Evolutionary conservation across 345 rosid genomes (phyloP).

Genomic region (Noccaea caerulescens): DNA sequence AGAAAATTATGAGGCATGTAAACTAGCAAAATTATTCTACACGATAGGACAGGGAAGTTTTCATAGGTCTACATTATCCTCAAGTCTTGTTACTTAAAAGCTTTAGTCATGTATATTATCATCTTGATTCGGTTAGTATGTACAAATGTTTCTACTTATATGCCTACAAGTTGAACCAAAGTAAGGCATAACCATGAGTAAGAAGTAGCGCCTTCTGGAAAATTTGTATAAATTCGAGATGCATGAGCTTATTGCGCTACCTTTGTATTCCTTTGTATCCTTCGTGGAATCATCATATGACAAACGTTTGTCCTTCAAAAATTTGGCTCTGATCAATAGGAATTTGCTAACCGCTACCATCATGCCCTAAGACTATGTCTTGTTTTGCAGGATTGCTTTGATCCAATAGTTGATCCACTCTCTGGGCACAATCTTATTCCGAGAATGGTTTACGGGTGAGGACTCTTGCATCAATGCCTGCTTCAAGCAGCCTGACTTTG

Average conservation of each 20-base stretch:
- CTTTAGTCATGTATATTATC: background rate
- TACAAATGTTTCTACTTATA: background rate
- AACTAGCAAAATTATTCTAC: constrained; percentile 5
- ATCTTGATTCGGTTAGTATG: constrained; percentile 24
- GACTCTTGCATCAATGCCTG: constrained; percentile 25
- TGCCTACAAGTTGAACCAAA: constrained; percentile 12
- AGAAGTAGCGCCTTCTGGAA: background rate
- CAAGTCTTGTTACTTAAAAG: background rate
- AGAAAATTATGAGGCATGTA: constrained; percentile 5
- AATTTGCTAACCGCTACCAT: constrained; percentile 6
- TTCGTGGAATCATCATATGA: constrained; percentile 10
- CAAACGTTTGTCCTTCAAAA: constrained; percentile 4
- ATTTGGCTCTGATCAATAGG: constrained; percentile 2
- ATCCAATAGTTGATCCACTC: constrained; percentile 80
- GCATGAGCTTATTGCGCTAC: constrained; percentile 6
- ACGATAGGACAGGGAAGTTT: constrained; percentile 14
- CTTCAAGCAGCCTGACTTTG: constrained; percentile 25
- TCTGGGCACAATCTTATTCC: constrained; percentile 86
- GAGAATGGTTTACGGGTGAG: constrained; percentile 93
- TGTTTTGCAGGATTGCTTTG: constrained; percentile 71
- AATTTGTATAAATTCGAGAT: background rate
- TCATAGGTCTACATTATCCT: constrained; percentile 10
- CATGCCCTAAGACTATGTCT: constrained; percentile 14
- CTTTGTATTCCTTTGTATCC: constrained; percentile 23
- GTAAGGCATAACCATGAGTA: constrained; percentile 27